A percentile compares a stretch with the other conserved stretches of the same genome.
phyloP scores from a whole-genome alignment of 78 protist species.

The Polysphondylium violaceum region DNA sequence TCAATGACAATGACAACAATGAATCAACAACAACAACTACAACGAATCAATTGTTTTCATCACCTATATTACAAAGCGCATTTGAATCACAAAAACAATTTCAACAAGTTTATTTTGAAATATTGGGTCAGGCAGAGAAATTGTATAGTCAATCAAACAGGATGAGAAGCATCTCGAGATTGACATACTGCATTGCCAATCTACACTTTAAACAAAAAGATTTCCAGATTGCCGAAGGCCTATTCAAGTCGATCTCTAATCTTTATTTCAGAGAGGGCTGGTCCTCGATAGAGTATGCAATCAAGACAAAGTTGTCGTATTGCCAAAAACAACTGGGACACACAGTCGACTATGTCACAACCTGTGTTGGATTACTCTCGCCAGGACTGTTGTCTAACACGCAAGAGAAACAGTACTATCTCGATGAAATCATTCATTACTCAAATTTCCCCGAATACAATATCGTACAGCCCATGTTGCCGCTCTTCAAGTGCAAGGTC shows the following conservation, averaged over 20 bases:
- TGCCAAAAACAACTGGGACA: constrained; percentile 56
- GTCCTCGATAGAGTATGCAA: constrained; percentile 47
- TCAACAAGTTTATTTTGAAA: constrained; percentile 14
- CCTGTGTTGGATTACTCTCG: constrained; percentile 32
- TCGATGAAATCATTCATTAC: constrained; percentile 4
- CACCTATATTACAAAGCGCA: constrained; percentile 35
- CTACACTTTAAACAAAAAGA: constrained; percentile 15
- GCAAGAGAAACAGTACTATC: constrained; percentile 33
- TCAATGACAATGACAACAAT: neutral
- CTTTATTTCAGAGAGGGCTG: constrained; percentile 50
- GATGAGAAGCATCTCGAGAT: constrained; percentile 37
- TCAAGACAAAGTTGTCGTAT: constrained; percentile 39
- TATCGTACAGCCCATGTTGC: constrained; percentile 59
- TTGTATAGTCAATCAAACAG: constrained; percentile 57
- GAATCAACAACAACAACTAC: neutral
- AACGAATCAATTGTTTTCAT: constrained; percentile 1
- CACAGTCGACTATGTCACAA: constrained; percentile 34
- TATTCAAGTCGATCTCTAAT: constrained; percentile 50
- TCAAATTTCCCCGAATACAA: constrained; percentile 8
- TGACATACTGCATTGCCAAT: constrained; percentile 41
- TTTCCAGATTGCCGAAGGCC: constrained; percentile 13
- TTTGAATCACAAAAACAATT: constrained; percentile 50
- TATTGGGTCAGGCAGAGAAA: constrained; percentile 24
- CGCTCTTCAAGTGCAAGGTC: constrained; percentile 44
- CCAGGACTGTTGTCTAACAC: constrained; percentile 30